Base-by-base conservation (phyloP, 257 asterid genomes). In the Verbascum thapsus region DNA sequence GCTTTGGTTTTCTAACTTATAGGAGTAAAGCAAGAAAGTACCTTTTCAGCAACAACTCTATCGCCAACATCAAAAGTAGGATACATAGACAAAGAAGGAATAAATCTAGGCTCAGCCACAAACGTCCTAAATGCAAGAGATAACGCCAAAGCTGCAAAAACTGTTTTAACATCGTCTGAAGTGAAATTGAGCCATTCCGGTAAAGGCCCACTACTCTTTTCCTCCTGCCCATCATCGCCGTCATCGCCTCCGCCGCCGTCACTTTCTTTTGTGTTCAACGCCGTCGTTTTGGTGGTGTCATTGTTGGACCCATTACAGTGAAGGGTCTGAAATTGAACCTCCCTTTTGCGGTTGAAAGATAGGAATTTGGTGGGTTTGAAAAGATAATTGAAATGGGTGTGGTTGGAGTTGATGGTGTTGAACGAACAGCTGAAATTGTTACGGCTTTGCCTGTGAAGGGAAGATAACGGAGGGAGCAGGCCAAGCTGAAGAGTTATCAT, bases 1-100 rank as follows among this genome's bases (percentile, higher is more conserved):
- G 26, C 35, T 52, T 22, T 4, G 59, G 66, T 52, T 52, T 0
- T 53, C 53, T 26, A 53, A 53, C 13, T 6, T 9, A 37, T 5
- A 50, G 6, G 32, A 5, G 32, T 1, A 7, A 44, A 18, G 47
- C 22, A 51, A 38, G 13, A 6, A 1, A 26, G 44, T 62, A 91
- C 98, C 96, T 91, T 91, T 73, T 88, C 98, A 68, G 98, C 98
- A 0, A 91, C 95, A 79, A 91, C 61, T 69, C 96, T 72, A 63
- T 91, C 98, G 39, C 96, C 98, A 72, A 88, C 91, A 65, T 91
- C 96, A 78, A 91, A 91, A 10, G 96, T 91, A 11, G 98, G 96
- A 77, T 72, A 91, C 98, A 91, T 91, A 37, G 98, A 91, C 77
- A 91, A 40, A 1, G 98, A 91, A 69, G 98, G 98, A 72, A 91